phyloP scores from a whole-genome alignment of 2,329 filamentous ascomycete species.

The Tolypocladium guangdongense region DNA sequence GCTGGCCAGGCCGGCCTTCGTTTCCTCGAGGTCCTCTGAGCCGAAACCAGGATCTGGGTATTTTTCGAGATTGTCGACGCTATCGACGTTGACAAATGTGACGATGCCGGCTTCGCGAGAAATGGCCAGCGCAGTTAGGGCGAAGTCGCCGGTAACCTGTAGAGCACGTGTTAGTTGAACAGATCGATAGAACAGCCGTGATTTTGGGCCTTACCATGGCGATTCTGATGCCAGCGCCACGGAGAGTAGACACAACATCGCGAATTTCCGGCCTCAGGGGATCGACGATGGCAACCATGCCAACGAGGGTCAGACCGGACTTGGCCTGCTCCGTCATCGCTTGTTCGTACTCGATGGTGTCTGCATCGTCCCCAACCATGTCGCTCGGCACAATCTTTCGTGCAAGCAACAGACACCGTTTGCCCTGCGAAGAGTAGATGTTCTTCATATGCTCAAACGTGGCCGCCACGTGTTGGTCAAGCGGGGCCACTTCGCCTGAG shows the following conservation, averaged over 20 bases:
- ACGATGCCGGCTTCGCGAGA: conserved; percentile 64
- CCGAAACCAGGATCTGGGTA: conserved; percentile 5
- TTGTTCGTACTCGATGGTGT: conserved; percentile 37
- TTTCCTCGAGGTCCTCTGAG: conserved; percentile 11
- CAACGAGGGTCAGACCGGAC: conserved; percentile 55
- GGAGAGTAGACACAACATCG: conserved; percentile 52
- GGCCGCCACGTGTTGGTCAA: conserved; percentile 33
- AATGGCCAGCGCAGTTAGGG: conserved; percentile 63
- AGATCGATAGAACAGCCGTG: too few relatives aligned
- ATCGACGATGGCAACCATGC: conserved; percentile 68
- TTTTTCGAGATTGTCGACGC: conserved; percentile 39
- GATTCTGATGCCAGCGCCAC: conserved; percentile 61
- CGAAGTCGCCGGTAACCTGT: conserved; percentile 64
- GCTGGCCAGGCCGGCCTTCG: conserved; percentile 7
- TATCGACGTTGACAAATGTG: conserved; percentile 41
- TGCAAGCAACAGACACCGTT: conserved; percentile 56
- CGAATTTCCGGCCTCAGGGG: conserved; percentile 65
- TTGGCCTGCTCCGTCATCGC: conserved; percentile 43
- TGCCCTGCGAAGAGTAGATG: conserved; percentile 56
- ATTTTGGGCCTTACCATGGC: conserved; percentile 48
- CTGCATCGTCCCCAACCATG: conserved; percentile 25
- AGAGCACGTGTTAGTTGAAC: background rate
- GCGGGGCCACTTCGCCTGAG: conserved; percentile 39
- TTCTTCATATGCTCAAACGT: conserved; percentile 52
- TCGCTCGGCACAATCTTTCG: conserved; percentile 41